Evolutionary conservation across 352 stramenopile species (phyloP).

Genomic region (Pythium volutum): DNA sequence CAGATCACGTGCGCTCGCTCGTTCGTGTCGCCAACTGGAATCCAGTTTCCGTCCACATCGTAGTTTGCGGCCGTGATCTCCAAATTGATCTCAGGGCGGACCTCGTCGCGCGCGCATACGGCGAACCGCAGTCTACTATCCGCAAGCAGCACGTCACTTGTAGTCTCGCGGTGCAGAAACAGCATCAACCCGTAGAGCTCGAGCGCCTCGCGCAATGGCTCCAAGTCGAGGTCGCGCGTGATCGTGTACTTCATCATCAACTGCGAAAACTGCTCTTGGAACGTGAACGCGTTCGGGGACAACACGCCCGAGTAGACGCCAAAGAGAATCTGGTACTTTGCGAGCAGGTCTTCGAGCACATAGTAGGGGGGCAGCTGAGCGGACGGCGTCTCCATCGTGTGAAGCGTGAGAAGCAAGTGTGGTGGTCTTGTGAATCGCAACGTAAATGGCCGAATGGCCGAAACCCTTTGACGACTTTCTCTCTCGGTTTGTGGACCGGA

Average conservation of each 20-base stretch:
- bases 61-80: background rate
- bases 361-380: background rate
- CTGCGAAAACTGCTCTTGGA: background rate
- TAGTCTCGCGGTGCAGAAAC: slow-evolving; percentile 10
- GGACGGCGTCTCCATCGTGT: background rate
- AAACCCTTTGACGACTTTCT: too few relatives aligned
- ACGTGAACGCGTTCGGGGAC: background rate
- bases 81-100: background rate
- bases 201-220: background rate
- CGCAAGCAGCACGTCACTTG: slow-evolving; percentile 1
- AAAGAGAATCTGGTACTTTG: background rate
- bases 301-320: background rate
- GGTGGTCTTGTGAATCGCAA: background rate
- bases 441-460: background rate
- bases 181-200: slow-evolving; percentile 11
- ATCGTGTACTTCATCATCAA: background rate
- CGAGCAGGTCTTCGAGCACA: background rate
- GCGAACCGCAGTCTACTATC: background rate
- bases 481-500: too few relatives aligned
- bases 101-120: background rate
- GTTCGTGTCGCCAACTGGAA: background rate
- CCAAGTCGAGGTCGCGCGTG: background rate
- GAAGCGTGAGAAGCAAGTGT: background rate
- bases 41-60: background rate
- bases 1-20: background rate